Base-by-base conservation (phyloP, 345 rosid species). In the Angophora floribunda region DNA sequence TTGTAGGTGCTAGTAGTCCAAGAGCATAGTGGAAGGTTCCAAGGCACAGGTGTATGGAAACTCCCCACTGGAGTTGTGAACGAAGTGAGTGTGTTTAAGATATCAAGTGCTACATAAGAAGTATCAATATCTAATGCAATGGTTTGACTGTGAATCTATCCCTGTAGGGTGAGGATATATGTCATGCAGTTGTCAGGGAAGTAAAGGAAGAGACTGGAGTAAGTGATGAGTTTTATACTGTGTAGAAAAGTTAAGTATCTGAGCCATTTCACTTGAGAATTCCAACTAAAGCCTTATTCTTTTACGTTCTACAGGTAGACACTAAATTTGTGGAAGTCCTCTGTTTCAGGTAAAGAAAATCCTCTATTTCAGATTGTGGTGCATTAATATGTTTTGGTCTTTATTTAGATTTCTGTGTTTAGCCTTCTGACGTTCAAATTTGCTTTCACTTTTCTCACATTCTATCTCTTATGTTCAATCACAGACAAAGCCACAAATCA, bases 141-240 rank as follows among this genome's bases (percentile, higher is more conserved):
- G 45, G 24, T 11, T 30, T 65, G 70, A 88, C 86, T 87, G 55
- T 87, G 51, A 88, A 15, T 86, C 88, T 87, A 21, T 36, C 41
- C 88, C 75, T 51, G 51, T 91, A 96, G 99, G 99, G 97, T 30
- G 99, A 97, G 93, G 95, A 97, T 89, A 93, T 96, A 10, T 91
- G 90, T 67, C 6, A 55, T 44, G 98, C 95, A 57, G 96, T 96
- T 79, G 86, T 93, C 11, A 91, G 99, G 91, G 99, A 96, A 91
- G 99, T 95, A 44, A 91, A 94, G 89, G 99, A 97, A 96, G 99
- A 96, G 89, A 96, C 98, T 1, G 96, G 95, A 90, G 99, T 96
- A 91, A 91, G 97, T 90, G 15, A 41, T 19, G 49, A 19, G 84
- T 75, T 19, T 9, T 41, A 1, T 41, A 26, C 6, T 11, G 47